Evolutionary conservation across 2,329 filamentous ascomycete species (phyloP).

Genomic region (Coniella vitis): DNA sequence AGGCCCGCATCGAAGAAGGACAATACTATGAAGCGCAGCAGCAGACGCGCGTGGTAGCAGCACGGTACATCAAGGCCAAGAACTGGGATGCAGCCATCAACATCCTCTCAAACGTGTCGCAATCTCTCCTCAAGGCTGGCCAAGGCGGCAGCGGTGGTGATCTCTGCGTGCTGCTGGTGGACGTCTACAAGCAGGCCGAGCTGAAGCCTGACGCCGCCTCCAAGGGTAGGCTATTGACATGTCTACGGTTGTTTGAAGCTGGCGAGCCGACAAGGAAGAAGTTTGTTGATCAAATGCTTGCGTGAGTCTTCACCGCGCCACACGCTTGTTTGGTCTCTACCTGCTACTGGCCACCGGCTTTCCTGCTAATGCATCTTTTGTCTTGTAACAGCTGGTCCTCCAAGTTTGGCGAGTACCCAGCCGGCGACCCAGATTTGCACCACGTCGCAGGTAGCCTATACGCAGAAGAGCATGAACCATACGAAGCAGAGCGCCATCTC

Average conservation of each 20-base stretch:
- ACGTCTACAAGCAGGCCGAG: constrained; percentile 84
- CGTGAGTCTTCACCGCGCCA: constrained; percentile 37
- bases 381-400: constrained; percentile 63
- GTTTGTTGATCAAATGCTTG: constrained; percentile 79
- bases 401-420: constrained; percentile 78
- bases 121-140: constrained; percentile 81
- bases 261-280: constrained; percentile 90
- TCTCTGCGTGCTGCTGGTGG: constrained; percentile 77
- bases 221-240: constrained; percentile 69
- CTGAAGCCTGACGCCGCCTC: constrained; percentile 67
- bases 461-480: constrained; percentile 86
- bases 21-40: constrained; percentile 98
- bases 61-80: constrained; percentile 81
- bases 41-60: constrained; percentile 90
- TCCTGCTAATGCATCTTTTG: neutral
- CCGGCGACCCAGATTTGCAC: constrained; percentile 89
- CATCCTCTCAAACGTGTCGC: constrained; percentile 76
- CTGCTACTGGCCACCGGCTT: neutral
- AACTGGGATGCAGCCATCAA: constrained; percentile 84
- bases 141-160: constrained; percentile 92
- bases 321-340: neutral
- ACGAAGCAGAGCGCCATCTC: constrained; percentile 89
- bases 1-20: constrained; percentile 60
- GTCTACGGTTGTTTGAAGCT: constrained; percentile 71
- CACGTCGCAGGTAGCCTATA: constrained; percentile 84